phyloP scores from a whole-genome alignment of 2,329 filamentous ascomycete species.

The Diaporthe humulicola region DNA sequence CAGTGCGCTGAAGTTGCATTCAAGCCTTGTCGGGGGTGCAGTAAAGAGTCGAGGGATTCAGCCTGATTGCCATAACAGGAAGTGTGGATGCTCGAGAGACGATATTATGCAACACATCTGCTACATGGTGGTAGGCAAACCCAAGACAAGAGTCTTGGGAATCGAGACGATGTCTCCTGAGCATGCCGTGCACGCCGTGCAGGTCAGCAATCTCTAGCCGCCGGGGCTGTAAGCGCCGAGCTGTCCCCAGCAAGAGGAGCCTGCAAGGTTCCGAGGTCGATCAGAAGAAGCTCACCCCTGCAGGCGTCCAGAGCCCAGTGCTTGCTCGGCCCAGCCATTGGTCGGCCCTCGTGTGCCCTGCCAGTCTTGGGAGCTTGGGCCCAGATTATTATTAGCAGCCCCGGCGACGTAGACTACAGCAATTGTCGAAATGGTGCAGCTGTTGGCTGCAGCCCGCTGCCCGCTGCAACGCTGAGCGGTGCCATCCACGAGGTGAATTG shows the following conservation, averaged over 20 bases:
- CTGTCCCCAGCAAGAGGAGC: conserved; percentile 13
- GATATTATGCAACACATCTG: background rate
- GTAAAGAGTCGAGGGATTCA: too few relatives aligned
- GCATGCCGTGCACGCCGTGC: too few relatives aligned
- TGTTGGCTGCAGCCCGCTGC: conserved; percentile 28
- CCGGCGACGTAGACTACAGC: background rate
- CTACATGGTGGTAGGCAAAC: too few relatives aligned
- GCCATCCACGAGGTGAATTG: conserved; percentile 7
- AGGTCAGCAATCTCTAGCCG: conserved; percentile 28
- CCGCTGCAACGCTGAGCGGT: conserved; percentile 28
- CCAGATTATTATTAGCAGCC: conserved; percentile 26
- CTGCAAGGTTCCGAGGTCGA: conserved; percentile 20
- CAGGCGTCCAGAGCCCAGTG: conserved; percentile 12
- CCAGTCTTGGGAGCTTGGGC: conserved; percentile 5
- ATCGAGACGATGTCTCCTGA: background rate
- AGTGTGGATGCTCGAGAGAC: background rate
- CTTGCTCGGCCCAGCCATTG: conserved; percentile 29
- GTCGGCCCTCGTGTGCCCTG: conserved; percentile 2
- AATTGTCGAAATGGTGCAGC: background rate
- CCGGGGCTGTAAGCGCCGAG: conserved; percentile 32
- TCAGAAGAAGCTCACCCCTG: conserved; percentile 34
- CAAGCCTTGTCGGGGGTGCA: background rate
- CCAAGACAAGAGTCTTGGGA: conserved; percentile 22
- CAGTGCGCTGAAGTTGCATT: background rate
- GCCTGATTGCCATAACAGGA: background rate